A percentile compares a stretch with the other conserved stretches of the same genome.
Conservation (phyloP, 768 basidiomycete genomes). For the Amanita rubescens region DNA sequence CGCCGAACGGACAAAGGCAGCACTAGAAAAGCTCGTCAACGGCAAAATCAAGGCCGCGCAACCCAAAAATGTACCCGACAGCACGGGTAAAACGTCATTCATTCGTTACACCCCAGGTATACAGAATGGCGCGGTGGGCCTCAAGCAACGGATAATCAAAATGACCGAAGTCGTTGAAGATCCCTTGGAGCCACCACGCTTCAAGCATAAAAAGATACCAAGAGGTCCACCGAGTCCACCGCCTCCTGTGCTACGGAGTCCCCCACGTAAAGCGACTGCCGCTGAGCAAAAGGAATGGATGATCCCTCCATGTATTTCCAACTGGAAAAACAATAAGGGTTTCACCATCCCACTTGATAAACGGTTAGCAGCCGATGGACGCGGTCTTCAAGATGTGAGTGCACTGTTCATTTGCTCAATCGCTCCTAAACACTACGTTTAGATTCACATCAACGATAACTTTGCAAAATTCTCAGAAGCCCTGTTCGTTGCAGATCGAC, state of each 20-base stretch:
- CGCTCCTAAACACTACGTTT: not conserved
- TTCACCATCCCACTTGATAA: slow-evolving; percentile 99
- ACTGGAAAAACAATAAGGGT: slow-evolving; percentile 99
- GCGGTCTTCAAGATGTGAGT: slow-evolving; percentile 94
- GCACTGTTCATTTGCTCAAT: not conserved
- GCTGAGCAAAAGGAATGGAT: slow-evolving; percentile 99
- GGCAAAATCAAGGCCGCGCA: slow-evolving; percentile 99
- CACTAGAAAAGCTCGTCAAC: slow-evolving; percentile 88
- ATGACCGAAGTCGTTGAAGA: slow-evolving; percentile 99
- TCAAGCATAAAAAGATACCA: slow-evolving; percentile 99
- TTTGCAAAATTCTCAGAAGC: slow-evolving; percentile 99
- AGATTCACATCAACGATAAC: slow-evolving; percentile 98
- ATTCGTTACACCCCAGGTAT: slow-evolving; percentile 97
- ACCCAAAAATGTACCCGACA: slow-evolving; percentile 88
- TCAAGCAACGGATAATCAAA: slow-evolving; percentile 97
- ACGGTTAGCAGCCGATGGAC: slow-evolving; percentile 95
- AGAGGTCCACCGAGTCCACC: slow-evolving; percentile 94
- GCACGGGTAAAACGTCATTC: slow-evolving; percentile 77
- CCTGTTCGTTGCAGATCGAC: slow-evolving; percentile 90
- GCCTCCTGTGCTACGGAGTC: slow-evolving; percentile 90
- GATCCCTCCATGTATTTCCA: slow-evolving; percentile 99
- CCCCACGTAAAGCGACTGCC: slow-evolving; percentile 91
- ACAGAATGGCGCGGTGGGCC: slow-evolving; percentile 55
- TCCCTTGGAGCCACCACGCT: slow-evolving; percentile 91
- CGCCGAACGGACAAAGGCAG: slow-evolving; percentile 82